Evolutionary conservation across 257 asterid genomes (phyloP).

Genomic region (Hygrophila difformis): DNA sequence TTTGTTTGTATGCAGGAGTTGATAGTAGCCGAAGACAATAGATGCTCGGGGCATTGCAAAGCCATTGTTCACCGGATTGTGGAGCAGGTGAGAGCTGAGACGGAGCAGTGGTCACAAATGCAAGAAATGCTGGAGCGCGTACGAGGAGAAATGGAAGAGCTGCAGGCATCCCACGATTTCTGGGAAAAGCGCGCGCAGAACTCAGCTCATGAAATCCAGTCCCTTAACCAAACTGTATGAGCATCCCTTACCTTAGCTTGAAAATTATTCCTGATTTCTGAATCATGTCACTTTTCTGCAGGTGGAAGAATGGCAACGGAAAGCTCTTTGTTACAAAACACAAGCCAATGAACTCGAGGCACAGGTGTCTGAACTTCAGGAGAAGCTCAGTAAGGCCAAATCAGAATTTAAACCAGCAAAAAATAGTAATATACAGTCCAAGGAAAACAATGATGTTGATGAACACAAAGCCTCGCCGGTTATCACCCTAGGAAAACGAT

Average conservation of each 20-base stretch:
- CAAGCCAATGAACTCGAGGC: conserved; percentile 35
- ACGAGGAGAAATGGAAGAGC: conserved; percentile 69
- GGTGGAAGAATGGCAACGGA: conserved; percentile 77
- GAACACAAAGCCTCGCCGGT: conserved; percentile 21
- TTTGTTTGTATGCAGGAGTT: conserved; percentile 37
- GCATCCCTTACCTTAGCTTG: too few relatives aligned
- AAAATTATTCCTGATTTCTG: too few relatives aligned
- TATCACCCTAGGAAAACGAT: conserved; percentile 59
- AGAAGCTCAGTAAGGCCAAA: conserved; percentile 25
- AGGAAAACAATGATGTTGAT: conserved; percentile 32
- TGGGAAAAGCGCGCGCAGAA: conserved; percentile 63
- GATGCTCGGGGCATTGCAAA: conserved; percentile 81
- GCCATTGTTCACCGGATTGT: conserved; percentile 45
- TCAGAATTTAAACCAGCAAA: conserved; percentile 4
- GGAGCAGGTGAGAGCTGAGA: conserved; percentile 87
- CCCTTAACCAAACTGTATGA: conserved; percentile 49
- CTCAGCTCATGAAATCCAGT: conserved; percentile 36
- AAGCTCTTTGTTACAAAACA: conserved; percentile 36
- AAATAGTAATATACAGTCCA: conserved; percentile 9
- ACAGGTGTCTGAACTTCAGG: conserved; percentile 27
- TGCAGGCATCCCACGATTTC: conserved; percentile 55
- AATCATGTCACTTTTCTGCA: conserved; percentile 5
- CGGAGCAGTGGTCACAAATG: conserved; percentile 97
- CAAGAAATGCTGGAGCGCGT: conserved; percentile 77
- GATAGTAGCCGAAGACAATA: conserved; percentile 21